Evolutionary conservation across 441 rosid species (phyloP).

Genomic region (Pelargonium australe): DNA sequence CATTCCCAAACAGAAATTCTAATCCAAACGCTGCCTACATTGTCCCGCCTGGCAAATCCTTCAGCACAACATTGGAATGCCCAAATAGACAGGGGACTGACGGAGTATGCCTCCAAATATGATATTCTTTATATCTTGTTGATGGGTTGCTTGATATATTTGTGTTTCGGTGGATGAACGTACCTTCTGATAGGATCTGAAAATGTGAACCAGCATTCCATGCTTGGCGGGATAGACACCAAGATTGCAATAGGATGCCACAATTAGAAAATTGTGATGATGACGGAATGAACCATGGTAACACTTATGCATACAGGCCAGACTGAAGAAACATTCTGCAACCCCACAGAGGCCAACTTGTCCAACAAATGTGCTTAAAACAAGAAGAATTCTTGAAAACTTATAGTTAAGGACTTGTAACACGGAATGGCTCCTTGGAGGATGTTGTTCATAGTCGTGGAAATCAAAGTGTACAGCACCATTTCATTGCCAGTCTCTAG

Average conservation of each 20-base stretch:
- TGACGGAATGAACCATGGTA: constrained; percentile 13
- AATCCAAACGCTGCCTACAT: too few species aligned
- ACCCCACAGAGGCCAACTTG: constrained; percentile 56
- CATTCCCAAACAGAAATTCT: too few species aligned
- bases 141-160: background rate
- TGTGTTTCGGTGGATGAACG: constrained; percentile 54
- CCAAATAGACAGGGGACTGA: constrained; percentile 66
- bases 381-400: constrained; percentile 66
- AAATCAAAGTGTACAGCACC: background rate
- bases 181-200: constrained; percentile 73
- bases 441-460: constrained; percentile 38
- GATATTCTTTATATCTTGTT: too few species aligned
- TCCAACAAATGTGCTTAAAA: constrained; percentile 33
- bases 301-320: constrained; percentile 45
- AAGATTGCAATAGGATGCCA: constrained; percentile 80
- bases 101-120: constrained; percentile 46
- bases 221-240: constrained; percentile 78
- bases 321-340: constrained; percentile 27
- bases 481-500: background rate
- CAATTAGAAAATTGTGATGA: constrained; percentile 27
- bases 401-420: constrained; percentile 54
- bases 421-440: constrained; percentile 43
- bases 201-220: constrained; percentile 78
- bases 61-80: constrained; percentile 68
- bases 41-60: constrained; percentile 64